Percentiles rank a stretch among this genome's conserved stretches.
Evolutionary conservation across 208 protist genomes (phyloP).

Genomic region (Trichomonas tenax): DNA sequence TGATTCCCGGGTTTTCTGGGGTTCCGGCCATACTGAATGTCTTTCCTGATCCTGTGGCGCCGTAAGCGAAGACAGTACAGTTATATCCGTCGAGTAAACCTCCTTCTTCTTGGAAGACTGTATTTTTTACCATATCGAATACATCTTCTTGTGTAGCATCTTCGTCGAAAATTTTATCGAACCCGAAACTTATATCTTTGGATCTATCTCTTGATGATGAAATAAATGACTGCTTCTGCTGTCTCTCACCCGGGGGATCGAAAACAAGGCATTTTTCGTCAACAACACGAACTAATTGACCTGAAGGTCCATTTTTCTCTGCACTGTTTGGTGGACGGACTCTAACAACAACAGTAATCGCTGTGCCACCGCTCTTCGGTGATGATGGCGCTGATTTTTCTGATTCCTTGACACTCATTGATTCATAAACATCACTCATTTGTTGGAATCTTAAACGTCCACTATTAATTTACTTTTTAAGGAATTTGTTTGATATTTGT

Average conservation of each 20-base stretch:
- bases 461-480: too few species aligned
- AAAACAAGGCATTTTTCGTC: background rate
- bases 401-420: background rate
- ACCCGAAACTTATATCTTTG: background rate
- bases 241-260: background rate
- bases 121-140: background rate
- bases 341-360: background rate
- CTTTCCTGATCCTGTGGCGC: slow-evolving; percentile 10
- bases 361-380: background rate
- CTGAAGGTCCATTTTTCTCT: background rate
- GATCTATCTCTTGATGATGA: background rate
- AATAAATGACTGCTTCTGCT: background rate
- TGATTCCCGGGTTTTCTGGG: background rate
- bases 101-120: background rate
- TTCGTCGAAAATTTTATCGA: background rate
- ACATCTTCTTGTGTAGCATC: slow-evolving; percentile 1
- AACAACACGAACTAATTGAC: background rate
- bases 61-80: slow-evolving; percentile 13
- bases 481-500: too few species aligned
- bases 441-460: too few species aligned
- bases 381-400: background rate
- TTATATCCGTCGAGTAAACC: background rate
- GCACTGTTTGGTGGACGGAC: background rate
- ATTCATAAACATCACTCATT: background rate
- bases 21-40: slow-evolving; percentile 17